Percentiles rank a stretch among this genome's conserved stretches.
phyloP scores from a whole-genome alignment of 2,329 filamentous ascomycete species.

The Penicillium sp. region DNA sequence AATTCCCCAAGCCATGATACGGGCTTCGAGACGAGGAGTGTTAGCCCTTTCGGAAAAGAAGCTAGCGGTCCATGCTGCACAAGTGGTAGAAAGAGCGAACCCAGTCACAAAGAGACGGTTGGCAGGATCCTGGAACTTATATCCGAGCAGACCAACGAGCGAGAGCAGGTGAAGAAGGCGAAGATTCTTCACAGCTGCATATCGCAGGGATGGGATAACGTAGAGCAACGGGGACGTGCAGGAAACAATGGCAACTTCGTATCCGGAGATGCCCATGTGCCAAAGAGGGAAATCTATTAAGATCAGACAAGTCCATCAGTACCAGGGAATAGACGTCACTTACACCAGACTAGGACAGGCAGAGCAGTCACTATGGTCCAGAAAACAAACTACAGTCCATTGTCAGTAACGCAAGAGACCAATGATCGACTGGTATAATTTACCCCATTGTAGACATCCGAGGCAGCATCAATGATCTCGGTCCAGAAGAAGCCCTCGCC shows the following conservation, averaged over 20 bases:
- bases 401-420: conserved; percentile 24
- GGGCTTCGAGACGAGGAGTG: conserved; percentile 73
- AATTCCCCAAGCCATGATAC: conserved; percentile 75
- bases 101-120: conserved; percentile 77
- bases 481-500: conserved; percentile 69
- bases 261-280: conserved; percentile 99
- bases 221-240: conserved; percentile 80
- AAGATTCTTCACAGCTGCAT: conserved; percentile 66
- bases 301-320: conserved; percentile 17
- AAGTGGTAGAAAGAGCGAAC: conserved; percentile 76
- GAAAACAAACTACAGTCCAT: conserved; percentile 70
- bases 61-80: conserved; percentile 79
- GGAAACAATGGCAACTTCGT: conserved; percentile 83
- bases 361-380: conserved; percentile 93
- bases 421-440: conserved; percentile 28
- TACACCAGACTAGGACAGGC: conserved; percentile 90
- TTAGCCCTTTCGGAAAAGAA: conserved; percentile 76
- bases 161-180: conserved; percentile 73
- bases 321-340: conserved; percentile 40
- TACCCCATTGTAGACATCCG: conserved; percentile 90
- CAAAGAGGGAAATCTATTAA: conserved; percentile 83
- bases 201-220: conserved; percentile 67
- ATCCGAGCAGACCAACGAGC: conserved; percentile 75
- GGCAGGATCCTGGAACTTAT: conserved; percentile 69
- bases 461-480: conserved; percentile 74